A percentile compares a stretch with the other conserved stretches of the same genome.
Conservation (phyloP, 345 rosid genomes). For the Passiflora organensis region DNA sequence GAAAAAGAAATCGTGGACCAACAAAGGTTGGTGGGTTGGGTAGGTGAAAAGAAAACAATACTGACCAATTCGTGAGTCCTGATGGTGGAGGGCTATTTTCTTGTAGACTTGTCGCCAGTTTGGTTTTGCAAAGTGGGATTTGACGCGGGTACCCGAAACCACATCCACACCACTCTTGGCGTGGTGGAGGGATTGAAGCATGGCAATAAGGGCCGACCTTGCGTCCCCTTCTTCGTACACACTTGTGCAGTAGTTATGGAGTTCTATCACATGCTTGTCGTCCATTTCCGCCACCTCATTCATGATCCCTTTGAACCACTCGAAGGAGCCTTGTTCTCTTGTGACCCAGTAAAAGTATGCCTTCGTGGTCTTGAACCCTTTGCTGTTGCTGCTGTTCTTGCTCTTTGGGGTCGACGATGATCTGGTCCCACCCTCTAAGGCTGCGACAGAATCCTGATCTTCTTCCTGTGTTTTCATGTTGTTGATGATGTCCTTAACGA, state of each 20-base stretch:
- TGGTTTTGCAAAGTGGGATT: conserved; percentile 84
- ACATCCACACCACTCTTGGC: conserved; percentile 88
- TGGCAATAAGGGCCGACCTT: conserved; percentile 73
- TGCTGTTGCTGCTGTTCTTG: conserved; percentile 14
- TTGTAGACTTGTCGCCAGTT: conserved; percentile 89
- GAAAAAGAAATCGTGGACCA: no score
- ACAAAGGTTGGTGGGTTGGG: not conserved
- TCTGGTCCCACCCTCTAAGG: no score
- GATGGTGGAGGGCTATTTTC: conserved; percentile 58
- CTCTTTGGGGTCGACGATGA: not conserved
- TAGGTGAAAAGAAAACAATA: not conserved
- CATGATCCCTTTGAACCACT: conserved; percentile 95
- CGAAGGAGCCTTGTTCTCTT: conserved; percentile 87
- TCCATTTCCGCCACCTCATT: conserved; percentile 82
- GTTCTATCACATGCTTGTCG: conserved; percentile 58
- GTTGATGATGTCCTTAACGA: conserved; percentile 82
- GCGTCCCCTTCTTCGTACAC: conserved; percentile 96
- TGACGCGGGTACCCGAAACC: conserved; percentile 77
- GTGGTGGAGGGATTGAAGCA: conserved; percentile 81
- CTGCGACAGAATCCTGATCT: not conserved
- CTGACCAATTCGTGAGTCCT: conserved; percentile 57
- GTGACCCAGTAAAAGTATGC: conserved; percentile 97
- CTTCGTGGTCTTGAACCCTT: conserved; percentile 52
- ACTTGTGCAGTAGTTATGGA: conserved; percentile 86
- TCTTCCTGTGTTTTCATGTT: conserved; percentile 60